Conservation (phyloP, 2,329 filamentous ascomycete species). For the Cladophialophora carrionii region DNA sequence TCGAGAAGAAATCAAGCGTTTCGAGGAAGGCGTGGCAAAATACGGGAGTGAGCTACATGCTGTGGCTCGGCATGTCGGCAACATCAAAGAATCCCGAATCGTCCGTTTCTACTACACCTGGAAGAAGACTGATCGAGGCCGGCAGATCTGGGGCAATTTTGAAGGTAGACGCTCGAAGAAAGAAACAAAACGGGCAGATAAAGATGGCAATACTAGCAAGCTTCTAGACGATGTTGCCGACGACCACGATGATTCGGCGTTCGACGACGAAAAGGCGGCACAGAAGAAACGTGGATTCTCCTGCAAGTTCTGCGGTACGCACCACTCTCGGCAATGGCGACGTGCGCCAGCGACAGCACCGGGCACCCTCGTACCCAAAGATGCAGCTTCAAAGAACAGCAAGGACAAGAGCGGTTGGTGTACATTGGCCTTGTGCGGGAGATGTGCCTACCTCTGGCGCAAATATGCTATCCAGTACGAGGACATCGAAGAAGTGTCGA, state of each 20-base stretch:
- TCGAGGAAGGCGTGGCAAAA: constrained; percentile 87
- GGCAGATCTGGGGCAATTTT: constrained; percentile 86
- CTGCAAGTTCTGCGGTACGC: constrained; percentile 89
- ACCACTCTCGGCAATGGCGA: constrained; percentile 84
- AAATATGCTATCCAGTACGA: constrained; percentile 97
- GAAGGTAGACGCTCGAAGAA: constrained; percentile 88
- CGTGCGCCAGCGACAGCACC: constrained; percentile 78
- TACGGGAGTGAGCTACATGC: constrained; percentile 87
- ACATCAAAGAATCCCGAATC: constrained; percentile 75
- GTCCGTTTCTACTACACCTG: constrained; percentile 96
- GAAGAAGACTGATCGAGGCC: constrained; percentile 90
- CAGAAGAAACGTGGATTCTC: constrained; percentile 80
- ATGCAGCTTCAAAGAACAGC: constrained; percentile 63
- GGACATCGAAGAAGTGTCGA: constrained; percentile 85
- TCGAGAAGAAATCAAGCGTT: constrained; percentile 79
- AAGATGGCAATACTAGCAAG: constrained; percentile 69
- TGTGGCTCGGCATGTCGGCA: constrained; percentile 80
- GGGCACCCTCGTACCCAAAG: constrained; percentile 68
- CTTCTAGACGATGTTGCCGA: constrained; percentile 91
- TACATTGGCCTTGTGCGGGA: constrained; percentile 80
- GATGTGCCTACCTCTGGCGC: constrained; percentile 91
- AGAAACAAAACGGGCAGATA: constrained; percentile 66
- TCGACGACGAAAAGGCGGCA: constrained; percentile 82
- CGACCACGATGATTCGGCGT: constrained; percentile 91
- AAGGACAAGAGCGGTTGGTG: constrained; percentile 78